Conservation (phyloP, 176 grass and related monocot species). For the Cymbopogon citratus region DNA sequence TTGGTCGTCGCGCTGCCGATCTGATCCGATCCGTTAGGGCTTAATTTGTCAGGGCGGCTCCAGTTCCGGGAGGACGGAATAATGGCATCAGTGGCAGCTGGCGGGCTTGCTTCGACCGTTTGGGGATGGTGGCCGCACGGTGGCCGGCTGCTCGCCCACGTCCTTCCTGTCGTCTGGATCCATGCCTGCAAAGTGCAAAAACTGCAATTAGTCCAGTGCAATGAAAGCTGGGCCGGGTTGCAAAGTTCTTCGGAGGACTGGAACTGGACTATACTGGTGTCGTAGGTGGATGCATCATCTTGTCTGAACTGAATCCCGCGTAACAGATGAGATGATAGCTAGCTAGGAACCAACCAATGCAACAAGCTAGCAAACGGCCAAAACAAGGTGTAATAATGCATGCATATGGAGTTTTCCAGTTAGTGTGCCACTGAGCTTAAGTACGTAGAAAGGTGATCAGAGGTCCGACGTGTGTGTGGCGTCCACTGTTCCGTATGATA, state of each 20-base stretch:
- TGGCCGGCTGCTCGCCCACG: too few species aligned
- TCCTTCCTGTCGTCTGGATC: slow-evolving; percentile 5
- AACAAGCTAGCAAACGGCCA: too few species aligned
- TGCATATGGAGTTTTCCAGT: too few species aligned
- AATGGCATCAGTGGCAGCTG: not conserved
- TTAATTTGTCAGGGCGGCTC: too few species aligned
- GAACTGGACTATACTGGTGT: not conserved
- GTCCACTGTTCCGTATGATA: not conserved
- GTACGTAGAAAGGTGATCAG: not conserved
- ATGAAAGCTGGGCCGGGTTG: not conserved
- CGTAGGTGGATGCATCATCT: not conserved
- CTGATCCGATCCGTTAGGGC: not conserved
- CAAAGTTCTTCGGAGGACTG: not conserved
- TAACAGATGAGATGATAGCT: too few species aligned
- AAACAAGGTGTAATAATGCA: too few species aligned
- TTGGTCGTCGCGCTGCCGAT: not conserved
- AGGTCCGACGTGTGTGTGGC: too few species aligned
- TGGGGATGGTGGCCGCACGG: not conserved
- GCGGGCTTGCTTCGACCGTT: not conserved
- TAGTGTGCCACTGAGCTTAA: not conserved
- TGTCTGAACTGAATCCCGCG: not conserved
- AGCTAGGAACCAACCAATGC: too few species aligned
- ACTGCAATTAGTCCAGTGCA: not conserved
- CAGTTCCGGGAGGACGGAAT: not conserved
- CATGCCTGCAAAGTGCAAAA: not conserved